These are phyloP conservation scores for Chamaecrista fasciculata DNA, from an alignment of 306 rosid genomes.

Conservation along the genomic window DNA sequence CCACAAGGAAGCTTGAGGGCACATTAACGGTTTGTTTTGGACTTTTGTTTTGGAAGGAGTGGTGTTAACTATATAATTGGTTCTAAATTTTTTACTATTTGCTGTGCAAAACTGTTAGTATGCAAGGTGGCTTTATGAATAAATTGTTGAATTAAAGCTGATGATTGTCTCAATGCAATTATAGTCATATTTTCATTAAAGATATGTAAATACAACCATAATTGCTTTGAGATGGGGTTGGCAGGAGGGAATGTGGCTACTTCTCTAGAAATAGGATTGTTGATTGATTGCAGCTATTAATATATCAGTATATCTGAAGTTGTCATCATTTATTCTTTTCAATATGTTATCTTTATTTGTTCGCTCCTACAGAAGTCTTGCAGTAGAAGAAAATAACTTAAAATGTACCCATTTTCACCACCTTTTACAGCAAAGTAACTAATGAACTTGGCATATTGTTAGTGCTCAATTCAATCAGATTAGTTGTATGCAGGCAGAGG, in stretches of 20 bases:
- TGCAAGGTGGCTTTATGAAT: slow-evolving; percentile 16
- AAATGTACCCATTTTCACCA: slow-evolving; percentile 1
- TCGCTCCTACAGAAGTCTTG: slow-evolving; percentile 3
- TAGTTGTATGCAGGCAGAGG: slow-evolving; percentile 70
- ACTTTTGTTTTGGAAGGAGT: background rate
- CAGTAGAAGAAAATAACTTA: slow-evolving; percentile 3
- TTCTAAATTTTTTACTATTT: slow-evolving; percentile 13
- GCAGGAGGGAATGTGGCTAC: slow-evolving; percentile 14
- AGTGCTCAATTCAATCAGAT: slow-evolving; percentile 32
- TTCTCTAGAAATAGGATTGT: slow-evolving; percentile 9
- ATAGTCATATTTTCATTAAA: too few relatives aligned
- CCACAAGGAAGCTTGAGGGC: slow-evolving; percentile 79
- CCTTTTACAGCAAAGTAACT: slow-evolving; percentile 5
- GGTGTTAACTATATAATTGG: background rate
- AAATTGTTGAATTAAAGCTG: slow-evolving; percentile 7
- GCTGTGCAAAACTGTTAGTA: slow-evolving; percentile 16
- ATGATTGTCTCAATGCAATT: too few relatives aligned
- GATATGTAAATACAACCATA: background rate
- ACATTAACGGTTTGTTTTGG: slow-evolving; percentile 90
- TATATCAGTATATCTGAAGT: background rate
- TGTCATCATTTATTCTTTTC: background rate
- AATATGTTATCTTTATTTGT: background rate
- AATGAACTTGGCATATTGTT: slow-evolving; percentile 8
- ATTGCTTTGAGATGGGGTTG: slow-evolving; percentile 22
- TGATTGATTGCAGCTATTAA: slow-evolving; percentile 23